A percentile compares a stretch with the other conserved stretches of the same genome.
Conservation (phyloP, 495 filamentous ascomycete species). For the Hypoxylon intermedium region DNA sequence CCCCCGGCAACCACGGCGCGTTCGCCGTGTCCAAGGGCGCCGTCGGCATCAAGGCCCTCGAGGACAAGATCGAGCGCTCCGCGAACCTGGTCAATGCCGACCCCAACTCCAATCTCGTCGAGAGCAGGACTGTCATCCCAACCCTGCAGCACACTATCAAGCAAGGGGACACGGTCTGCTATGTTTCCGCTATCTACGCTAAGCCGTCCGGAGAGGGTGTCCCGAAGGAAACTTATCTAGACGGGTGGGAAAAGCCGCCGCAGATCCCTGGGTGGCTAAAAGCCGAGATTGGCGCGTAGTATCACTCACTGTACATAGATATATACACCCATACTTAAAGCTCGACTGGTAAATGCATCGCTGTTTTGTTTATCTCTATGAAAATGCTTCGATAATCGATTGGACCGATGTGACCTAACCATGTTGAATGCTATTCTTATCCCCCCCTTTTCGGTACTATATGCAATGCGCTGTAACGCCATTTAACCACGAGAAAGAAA, state of each 20-base stretch:
- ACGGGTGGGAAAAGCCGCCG: conserved; percentile 63
- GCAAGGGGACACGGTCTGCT: conserved; percentile 57
- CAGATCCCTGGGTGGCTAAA: conserved; percentile 62
- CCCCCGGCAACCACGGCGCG: conserved; percentile 59
- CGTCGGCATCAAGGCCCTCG: conserved; percentile 71
- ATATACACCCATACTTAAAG: too few species aligned
- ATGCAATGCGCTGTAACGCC: conserved; percentile 1
- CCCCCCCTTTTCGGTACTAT: conserved; percentile 13
- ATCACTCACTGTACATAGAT: not conserved
- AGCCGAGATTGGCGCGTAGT: conserved; percentile 49
- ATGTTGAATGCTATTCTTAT: conserved; percentile 34
- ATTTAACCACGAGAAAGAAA: not conserved
- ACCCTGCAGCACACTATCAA: conserved; percentile 62
- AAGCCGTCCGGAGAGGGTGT: conserved; percentile 54
- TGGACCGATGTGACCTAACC: conserved; percentile 11
- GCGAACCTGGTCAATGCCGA: conserved; percentile 74
- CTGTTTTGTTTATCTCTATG: not conserved
- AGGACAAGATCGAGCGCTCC: conserved; percentile 46
- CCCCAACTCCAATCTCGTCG: conserved; percentile 77
- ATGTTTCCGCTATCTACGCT: conserved; percentile 58
- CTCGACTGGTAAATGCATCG: not conserved
- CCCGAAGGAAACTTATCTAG: conserved; percentile 49
- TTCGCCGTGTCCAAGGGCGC: conserved; percentile 72
- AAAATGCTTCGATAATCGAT: conserved; percentile 10
- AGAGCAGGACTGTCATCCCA: conserved; percentile 72